Evolutionary conservation across 108 stramenopile species (phyloP).

Genomic region (Licmophora abbreviata): DNA sequence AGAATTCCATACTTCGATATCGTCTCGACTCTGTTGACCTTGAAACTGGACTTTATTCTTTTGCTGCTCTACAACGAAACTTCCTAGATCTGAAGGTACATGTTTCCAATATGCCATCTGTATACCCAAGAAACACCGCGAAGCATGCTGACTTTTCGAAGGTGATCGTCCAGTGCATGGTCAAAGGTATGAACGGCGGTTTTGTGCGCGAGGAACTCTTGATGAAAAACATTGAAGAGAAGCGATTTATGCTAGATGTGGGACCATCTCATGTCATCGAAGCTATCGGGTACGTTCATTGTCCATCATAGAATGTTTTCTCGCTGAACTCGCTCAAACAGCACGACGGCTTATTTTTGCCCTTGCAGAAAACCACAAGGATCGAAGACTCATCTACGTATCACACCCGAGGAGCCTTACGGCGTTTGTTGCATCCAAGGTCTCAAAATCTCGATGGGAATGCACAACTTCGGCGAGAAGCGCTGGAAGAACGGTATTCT

Average conservation of each 20-base stretch:
- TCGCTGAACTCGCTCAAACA: neutral
- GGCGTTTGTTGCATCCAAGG: conserved; percentile 28
- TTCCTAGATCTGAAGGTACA: conserved; percentile 5
- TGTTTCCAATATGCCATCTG: conserved; percentile 14
- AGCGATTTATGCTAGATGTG: conserved; percentile 23
- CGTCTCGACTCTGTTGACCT: conserved; percentile 14
- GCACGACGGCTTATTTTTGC: too few relatives aligned
- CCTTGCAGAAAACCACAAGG: conserved; percentile 19
- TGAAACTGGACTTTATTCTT: conserved; percentile 12
- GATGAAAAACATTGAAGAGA: conserved; percentile 1
- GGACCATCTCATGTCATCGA: conserved; percentile 25
- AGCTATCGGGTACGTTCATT: conserved; percentile 9
- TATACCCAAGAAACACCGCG: conserved; percentile 22
- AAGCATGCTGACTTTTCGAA: conserved; percentile 8
- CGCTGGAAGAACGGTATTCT: conserved; percentile 13
- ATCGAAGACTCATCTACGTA: conserved; percentile 17
- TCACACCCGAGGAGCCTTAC: conserved; percentile 24
- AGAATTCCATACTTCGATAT: conserved; percentile 16
- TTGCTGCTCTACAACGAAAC: conserved; percentile 11
- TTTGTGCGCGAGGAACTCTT: conserved; percentile 7
- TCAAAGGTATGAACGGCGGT: conserved; percentile 6
- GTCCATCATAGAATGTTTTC: conserved; percentile 1
- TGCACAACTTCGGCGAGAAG: conserved; percentile 35
- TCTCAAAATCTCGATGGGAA: conserved; percentile 21
- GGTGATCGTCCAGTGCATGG: conserved; percentile 15